These are phyloP conservation scores for Scortechinia acanthostroma DNA, from an alignment of 2,329 filamentous ascomycete species.

Conservation along the genomic window DNA sequence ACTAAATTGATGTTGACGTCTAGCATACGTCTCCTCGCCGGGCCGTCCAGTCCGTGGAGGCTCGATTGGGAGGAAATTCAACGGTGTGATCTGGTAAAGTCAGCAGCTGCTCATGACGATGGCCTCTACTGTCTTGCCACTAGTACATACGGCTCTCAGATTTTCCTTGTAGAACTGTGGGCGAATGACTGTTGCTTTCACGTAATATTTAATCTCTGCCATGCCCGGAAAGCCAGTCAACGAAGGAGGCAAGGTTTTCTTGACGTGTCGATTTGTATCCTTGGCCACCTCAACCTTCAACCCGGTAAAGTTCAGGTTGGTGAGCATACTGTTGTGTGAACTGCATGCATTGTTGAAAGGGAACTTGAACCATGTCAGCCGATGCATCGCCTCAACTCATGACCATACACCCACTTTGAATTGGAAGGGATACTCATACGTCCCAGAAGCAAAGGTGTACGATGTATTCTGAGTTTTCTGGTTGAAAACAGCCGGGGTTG, in stretches of 20 bases:
- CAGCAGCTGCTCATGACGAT: constrained; percentile 19
- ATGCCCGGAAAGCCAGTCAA: constrained; percentile 78
- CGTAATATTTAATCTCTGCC: constrained; percentile 86
- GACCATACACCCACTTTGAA: constrained; percentile 27
- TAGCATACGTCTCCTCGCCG: constrained; percentile 76
- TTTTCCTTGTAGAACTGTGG: constrained; percentile 88
- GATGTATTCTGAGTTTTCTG: constrained; percentile 18
- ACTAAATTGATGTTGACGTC: constrained; percentile 56
- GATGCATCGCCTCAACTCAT: constrained; percentile 3
- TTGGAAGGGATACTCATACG: constrained; percentile 35
- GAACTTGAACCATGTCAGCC: constrained; percentile 17
- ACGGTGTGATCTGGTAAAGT: constrained; percentile 27
- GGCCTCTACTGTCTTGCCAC: neutral
- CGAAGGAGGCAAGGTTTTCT: constrained; percentile 80
- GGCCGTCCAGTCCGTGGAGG: constrained; percentile 65
- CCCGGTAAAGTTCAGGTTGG: constrained; percentile 32
- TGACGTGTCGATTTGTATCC: constrained; percentile 55
- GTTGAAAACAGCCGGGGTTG: constrained; percentile 27
- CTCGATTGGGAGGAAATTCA: constrained; percentile 90
- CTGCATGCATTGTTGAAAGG: constrained; percentile 39
- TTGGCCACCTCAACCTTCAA: constrained; percentile 32
- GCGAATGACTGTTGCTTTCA: constrained; percentile 91
- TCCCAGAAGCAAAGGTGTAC: constrained; percentile 32
- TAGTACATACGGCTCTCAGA: constrained; percentile 42
- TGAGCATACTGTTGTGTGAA: constrained; percentile 27